A percentile compares a stretch with the other conserved stretches of the same genome.
phyloP scores from a whole-genome alignment of 2,329 filamentous ascomycete genomes.

The Laburnicola sp. region DNA sequence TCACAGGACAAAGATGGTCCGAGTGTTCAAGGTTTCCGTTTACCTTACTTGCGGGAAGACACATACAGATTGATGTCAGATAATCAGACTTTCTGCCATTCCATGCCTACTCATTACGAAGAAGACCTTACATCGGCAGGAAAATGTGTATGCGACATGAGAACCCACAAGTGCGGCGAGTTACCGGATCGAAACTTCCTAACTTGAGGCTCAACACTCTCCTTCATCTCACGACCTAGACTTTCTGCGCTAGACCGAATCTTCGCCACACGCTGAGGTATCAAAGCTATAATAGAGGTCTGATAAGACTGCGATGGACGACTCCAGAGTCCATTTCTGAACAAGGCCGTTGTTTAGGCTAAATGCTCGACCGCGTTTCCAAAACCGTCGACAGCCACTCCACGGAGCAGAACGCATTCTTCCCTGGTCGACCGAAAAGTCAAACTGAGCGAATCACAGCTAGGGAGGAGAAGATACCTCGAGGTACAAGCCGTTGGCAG shows the following conservation, averaged over 20 bases:
- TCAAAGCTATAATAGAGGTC: conserved; percentile 24
- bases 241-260: conserved; percentile 17
- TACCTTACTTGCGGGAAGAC: too few relatives aligned
- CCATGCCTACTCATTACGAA: too few relatives aligned
- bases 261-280: conserved; percentile 2
- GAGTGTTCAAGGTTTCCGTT: too few relatives aligned
- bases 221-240: conserved; percentile 17
- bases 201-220: not conserved
- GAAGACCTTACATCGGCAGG: too few relatives aligned
- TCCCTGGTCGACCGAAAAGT: conserved; percentile 17
- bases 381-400: conserved; percentile 26
- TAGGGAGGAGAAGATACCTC: conserved; percentile 25
- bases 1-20: too few relatives aligned
- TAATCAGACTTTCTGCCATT: too few relatives aligned
- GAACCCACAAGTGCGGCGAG: too few relatives aligned
- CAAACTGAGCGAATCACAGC: conserved; percentile 25
- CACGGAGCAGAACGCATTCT: conserved; percentile 22
- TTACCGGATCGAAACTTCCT: conserved; percentile 2
- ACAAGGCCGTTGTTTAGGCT: conserved; percentile 30
- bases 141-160: too few relatives aligned
- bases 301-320: conserved; percentile 30
- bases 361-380: conserved; percentile 22
- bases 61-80: too few relatives aligned
- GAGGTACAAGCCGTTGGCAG: conserved; percentile 27
- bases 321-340: conserved; percentile 15